A percentile compares a stretch with the other conserved stretches of the same genome.
Evolutionary conservation across 2,329 filamentous ascomycete species (phyloP).

Genomic region (Hymenoscyphus occultus): DNA sequence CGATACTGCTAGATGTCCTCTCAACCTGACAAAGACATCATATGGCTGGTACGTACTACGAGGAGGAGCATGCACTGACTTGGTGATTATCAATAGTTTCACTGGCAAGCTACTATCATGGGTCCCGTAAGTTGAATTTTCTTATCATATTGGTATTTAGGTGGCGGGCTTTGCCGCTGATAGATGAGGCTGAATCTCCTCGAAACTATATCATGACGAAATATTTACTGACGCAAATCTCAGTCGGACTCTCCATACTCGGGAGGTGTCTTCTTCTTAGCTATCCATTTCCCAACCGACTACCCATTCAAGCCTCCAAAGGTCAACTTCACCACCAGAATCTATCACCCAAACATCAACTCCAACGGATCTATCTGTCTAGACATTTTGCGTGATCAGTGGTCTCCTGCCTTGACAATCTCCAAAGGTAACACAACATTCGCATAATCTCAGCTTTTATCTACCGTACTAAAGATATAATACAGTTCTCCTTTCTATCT

Average conservation of each 20-base stretch:
- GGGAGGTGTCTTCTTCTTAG: constrained; percentile 97
- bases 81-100: constrained; percentile 62
- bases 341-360: constrained; percentile 99
- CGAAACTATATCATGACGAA: constrained; percentile 17
- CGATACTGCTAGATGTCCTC: not conserved
- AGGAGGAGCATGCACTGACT: constrained; percentile 35
- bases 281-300: constrained; percentile 99
- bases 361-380: constrained; percentile 98
- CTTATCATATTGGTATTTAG: constrained; percentile 22
- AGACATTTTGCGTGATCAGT: constrained; percentile 97
- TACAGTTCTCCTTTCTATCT: constrained; percentile 92
- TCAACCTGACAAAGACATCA: not conserved
- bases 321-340: constrained; percentile 99
- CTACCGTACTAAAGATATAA: not conserved
- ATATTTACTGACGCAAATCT: constrained; percentile 24
- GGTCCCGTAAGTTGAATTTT: constrained; percentile 73
- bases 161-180: constrained; percentile 15
- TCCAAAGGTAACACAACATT: constrained; percentile 73
- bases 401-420: constrained; percentile 97
- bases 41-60: not conserved
- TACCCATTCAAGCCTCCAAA: constrained; percentile 99
- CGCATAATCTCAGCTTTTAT: not conserved
- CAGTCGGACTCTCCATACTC: constrained; percentile 96
- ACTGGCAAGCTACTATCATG: constrained; percentile 99
- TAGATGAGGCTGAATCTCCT: constrained; percentile 19